Conservation (phyloP, 176 grass and related monocot species). For the Aechmea fasciata region DNA sequence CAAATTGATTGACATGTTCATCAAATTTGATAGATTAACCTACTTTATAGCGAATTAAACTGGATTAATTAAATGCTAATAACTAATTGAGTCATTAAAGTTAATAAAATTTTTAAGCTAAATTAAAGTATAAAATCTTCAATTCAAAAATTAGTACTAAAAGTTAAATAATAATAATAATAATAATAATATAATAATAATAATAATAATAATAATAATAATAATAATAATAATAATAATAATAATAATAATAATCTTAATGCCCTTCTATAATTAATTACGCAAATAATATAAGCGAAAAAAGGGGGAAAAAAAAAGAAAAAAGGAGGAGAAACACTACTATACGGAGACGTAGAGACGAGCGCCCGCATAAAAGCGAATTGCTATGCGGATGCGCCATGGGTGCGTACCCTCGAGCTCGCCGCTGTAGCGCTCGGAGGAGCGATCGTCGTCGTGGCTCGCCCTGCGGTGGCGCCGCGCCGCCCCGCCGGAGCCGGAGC, state of each 20-base stretch:
- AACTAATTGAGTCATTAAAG: no score
- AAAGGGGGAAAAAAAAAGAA: no score
- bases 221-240: no score
- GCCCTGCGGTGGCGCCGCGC: neutral
- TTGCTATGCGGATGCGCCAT: neutral
- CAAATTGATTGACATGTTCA: neutral
- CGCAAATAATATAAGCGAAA: no score
- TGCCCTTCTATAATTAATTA: no score
- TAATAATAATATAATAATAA: no score
- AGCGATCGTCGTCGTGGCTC: constrained; percentile 5
- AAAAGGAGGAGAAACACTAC: no score
- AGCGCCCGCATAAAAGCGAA: no score
- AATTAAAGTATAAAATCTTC: neutral
- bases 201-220: no score
- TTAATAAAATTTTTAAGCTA: neutral
- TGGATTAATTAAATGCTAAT: no score
- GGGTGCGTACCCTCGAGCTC: constrained; percentile 36
- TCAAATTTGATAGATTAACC: neutral
- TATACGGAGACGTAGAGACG: no score
- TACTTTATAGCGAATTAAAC: neutral
- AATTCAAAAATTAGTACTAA: neutral
- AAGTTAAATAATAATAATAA: neutral
- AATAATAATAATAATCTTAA: no score
- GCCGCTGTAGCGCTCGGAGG: constrained; percentile 27
- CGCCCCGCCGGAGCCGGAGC: constrained; percentile 18